Percentiles rank a stretch among this genome's conserved stretches.
Conservation (phyloP, 2,329 filamentous ascomycete genomes). For the Diaporthe australafricana region DNA sequence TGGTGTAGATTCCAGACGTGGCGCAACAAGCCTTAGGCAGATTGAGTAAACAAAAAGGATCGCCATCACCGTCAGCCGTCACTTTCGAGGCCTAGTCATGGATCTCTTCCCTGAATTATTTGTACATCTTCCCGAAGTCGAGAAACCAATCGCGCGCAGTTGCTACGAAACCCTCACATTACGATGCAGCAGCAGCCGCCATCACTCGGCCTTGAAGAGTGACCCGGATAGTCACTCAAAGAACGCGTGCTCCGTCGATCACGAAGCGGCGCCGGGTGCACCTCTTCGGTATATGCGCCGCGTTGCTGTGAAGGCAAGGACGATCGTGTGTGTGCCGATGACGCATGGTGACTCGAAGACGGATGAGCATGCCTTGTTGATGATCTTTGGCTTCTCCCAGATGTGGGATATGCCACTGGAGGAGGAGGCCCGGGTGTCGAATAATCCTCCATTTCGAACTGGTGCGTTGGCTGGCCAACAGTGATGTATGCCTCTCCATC, state of each 20-base stretch:
- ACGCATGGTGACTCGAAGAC: not conserved
- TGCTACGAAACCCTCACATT: not conserved
- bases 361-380: not conserved
- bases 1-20: not conserved
- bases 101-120: too few relatives aligned
- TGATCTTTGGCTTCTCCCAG: not conserved
- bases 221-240: not conserved
- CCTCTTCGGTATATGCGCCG: not conserved
- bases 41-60: not conserved
- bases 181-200: not conserved
- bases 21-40: not conserved
- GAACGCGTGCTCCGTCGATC: not conserved
- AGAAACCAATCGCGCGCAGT: not conserved
- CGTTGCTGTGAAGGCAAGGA: not conserved
- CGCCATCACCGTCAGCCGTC: not conserved
- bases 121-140: too few relatives aligned
- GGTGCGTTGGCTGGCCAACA: not conserved
- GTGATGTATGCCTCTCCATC: not conserved
- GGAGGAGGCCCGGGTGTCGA: not conserved
- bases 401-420: too few relatives aligned
- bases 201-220: not conserved
- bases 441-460: not conserved
- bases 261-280: not conserved
- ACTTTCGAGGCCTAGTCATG: too few relatives aligned
- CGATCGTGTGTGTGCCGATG: not conserved